Conservation (phyloP, 371 early-diverging fungal genomes). For the Chytridiales sp. region DNA sequence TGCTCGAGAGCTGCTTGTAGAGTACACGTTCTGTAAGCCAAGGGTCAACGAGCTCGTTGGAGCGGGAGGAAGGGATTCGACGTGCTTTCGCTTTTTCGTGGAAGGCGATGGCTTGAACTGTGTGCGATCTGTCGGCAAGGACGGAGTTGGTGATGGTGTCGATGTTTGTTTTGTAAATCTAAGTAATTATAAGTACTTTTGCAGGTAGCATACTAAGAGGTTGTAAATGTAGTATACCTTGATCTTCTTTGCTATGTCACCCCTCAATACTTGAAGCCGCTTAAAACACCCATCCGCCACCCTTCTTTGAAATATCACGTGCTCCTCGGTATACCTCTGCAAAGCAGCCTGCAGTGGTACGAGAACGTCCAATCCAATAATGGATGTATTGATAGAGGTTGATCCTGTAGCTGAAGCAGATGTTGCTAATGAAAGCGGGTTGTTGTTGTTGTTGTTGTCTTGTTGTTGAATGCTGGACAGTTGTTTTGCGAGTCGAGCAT, state of each 20-base stretch:
- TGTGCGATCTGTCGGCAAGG: slow-evolving; percentile 8
- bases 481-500: not conserved
- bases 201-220: not conserved
- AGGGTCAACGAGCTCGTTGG: slow-evolving; percentile 16
- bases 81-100: slow-evolving; percentile 20
- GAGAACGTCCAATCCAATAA: no score
- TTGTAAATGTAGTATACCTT: not conserved
- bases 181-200: no score
- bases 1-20: slow-evolving; percentile 23
- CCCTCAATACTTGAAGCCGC: not conserved
- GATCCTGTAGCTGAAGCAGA: no score
- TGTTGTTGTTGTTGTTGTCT: no score
- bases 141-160: slow-evolving; percentile 1
- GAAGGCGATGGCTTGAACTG: slow-evolving; percentile 9
- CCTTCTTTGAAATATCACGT: slow-evolving; percentile 7
- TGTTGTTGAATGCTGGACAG: no score
- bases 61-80: not conserved
- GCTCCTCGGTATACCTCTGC: slow-evolving; percentile 1
- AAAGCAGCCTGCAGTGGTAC: not conserved
- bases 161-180: slow-evolving; percentile 10
- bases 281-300: not conserved
- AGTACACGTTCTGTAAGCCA: slow-evolving; percentile 35
- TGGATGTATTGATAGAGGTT: no score
- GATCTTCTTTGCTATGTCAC: slow-evolving; percentile 2
- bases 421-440: no score